Evolutionary conservation across 495 filamentous ascomycete genomes (phyloP), one percentile per base, ranked within the genome.

Genomic region (Pyrenula aspistea): DNA sequence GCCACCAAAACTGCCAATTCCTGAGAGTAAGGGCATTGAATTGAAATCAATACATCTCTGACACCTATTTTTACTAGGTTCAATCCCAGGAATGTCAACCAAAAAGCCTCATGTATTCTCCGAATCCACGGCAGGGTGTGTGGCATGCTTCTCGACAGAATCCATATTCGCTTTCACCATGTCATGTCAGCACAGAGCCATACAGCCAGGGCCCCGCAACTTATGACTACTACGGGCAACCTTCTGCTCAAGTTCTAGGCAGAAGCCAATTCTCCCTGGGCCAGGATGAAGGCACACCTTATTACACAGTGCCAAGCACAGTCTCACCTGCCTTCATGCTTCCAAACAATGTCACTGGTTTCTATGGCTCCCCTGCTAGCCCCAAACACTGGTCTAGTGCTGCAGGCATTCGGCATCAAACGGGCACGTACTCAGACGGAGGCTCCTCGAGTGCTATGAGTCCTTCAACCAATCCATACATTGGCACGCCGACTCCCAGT

Each of bases 1-100:
- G 85, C 25, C 75, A 76, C 31, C 78, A 84, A 19, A 72, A 73
- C 22, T 96, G 91, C 69, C 81, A 83, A 50, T 96, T 94, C 63
- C 70, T 90, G 53, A 80, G 90, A 71, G 90, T 94, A 81, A 72
- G 73, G 63, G 50, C 8, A 52, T n/a, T n/a, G n/a, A n/a, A n/a
- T n/a, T n/a, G n/a, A n/a, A n/a, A n/a, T n/a, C n/a, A 48, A 11
- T 11, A 48, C 19, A 19, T 52, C 19, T 24, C 22, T 52, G 8
- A 20, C 22, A 24, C n/a, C 50, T 20, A 8, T 20, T 52, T 8
- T 19, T 52, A 52, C 31, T 52, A 52, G 50, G 50, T 52, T 21
- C 10, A 8, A 20, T 52, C 50, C 8, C n/a, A 24, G 19, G 50
- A 52, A 19, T 52, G 50, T 24, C 50, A 52, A 20, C 8, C 50